Percentiles rank a stretch among this genome's conserved stretches.
phyloP scores from a whole-genome alignment of 2,329 filamentous ascomycete species.

The Zasmidium citrigriseum region DNA sequence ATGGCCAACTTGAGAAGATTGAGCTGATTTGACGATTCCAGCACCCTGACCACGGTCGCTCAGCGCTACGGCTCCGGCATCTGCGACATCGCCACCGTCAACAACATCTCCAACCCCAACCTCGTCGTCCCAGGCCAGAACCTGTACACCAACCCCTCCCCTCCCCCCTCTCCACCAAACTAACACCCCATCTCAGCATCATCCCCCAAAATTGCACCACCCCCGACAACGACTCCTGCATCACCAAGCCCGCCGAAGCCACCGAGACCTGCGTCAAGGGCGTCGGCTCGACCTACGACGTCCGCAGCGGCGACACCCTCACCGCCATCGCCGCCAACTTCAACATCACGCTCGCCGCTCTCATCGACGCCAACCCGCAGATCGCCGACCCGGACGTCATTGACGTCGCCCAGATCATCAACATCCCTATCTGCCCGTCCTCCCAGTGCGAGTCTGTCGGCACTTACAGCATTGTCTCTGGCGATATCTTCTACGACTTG shows the following conservation, averaged over 20 bases:
- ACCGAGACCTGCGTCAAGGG: slow-evolving; percentile 28
- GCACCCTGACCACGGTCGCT: slow-evolving; percentile 25
- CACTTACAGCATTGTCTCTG: slow-evolving; percentile 25
- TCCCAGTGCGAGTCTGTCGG: slow-evolving; percentile 22
- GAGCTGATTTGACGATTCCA: too few species aligned
- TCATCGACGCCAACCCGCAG: slow-evolving; percentile 26
- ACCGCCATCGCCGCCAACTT: slow-evolving; percentile 23
- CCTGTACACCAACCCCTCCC: too few species aligned
- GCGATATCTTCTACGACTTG: slow-evolving; percentile 28
- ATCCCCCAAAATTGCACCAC: slow-evolving; percentile 30
- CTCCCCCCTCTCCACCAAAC: too few species aligned
- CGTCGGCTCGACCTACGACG: slow-evolving; percentile 24
- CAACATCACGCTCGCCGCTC: slow-evolving; percentile 28
- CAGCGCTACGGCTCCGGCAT: slow-evolving; percentile 24
- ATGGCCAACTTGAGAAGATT: too few species aligned
- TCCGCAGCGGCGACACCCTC: slow-evolving; percentile 26
- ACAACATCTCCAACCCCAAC: slow-evolving; percentile 38
- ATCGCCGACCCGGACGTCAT: slow-evolving; percentile 25
- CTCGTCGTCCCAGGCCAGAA: slow-evolving; percentile 31
- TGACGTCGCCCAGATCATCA: slow-evolving; percentile 24
- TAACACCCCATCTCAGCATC: too few species aligned
- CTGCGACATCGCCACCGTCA: slow-evolving; percentile 28
- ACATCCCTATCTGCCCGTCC: slow-evolving; percentile 27
- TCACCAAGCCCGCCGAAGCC: slow-evolving; percentile 6
- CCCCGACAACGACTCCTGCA: slow-evolving; percentile 29